These are phyloP conservation scores for Neoboletus subvelutipes DNA, from an alignment of 768 basidiomycete genomes.

Conservation along the genomic window DNA sequence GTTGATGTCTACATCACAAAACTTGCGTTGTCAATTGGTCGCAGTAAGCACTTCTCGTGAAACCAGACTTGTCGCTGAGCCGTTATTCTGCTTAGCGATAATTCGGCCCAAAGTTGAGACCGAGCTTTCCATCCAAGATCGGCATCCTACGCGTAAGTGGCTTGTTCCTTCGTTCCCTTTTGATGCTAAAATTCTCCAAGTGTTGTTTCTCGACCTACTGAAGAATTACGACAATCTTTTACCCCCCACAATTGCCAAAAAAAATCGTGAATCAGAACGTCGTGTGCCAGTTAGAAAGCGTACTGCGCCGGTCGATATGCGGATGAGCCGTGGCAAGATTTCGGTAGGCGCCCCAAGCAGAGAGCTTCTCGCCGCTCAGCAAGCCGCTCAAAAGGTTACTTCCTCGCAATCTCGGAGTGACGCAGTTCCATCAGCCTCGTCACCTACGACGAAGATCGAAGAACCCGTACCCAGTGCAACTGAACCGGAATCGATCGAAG, in stretches of 20 bases:
- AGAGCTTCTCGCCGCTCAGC: slow-evolving; percentile 71
- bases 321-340: slow-evolving; percentile 75
- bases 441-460: slow-evolving; percentile 17
- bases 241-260: slow-evolving; percentile 78
- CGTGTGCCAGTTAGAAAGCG: slow-evolving; percentile 82
- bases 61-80: neutral
- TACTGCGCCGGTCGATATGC: slow-evolving; percentile 86
- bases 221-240: slow-evolving; percentile 71
- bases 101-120: slow-evolving; percentile 81
- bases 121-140: slow-evolving; percentile 86
- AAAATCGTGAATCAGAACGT: slow-evolving; percentile 85
- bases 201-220: slow-evolving; percentile 83
- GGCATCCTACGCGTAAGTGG: slow-evolving; percentile 72
- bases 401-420: slow-evolving; percentile 24
- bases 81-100: slow-evolving; percentile 49
- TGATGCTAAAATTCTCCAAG: slow-evolving; percentile 34
- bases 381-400: slow-evolving; percentile 55
- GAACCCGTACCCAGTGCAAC: slow-evolving; percentile 13
- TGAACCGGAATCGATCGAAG: slow-evolving; percentile 18
- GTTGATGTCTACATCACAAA: slow-evolving; percentile 85
- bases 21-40: slow-evolving; percentile 81
- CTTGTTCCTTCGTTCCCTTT: neutral
- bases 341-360: slow-evolving; percentile 68
- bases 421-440: slow-evolving; percentile 12
- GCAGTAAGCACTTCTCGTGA: slow-evolving; percentile 54